Percentiles rank a stretch among this genome's conserved stretches.
These are phyloP conservation scores for Wallemia mellicola DNA, from an alignment of 1,284 basidiomycete species.

Conservation along the genomic window DNA sequence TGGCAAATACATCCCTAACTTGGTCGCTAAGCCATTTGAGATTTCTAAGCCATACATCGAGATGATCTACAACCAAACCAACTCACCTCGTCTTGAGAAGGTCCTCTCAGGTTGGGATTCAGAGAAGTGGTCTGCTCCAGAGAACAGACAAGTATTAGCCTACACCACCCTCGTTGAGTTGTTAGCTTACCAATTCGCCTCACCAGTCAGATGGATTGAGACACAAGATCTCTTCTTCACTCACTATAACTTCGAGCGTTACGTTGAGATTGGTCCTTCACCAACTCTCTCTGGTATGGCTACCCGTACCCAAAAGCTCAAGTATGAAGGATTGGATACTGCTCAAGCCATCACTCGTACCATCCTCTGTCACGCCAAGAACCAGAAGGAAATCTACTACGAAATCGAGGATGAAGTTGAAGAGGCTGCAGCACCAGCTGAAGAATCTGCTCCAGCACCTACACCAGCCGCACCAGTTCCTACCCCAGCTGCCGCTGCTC, in stretches of 20 bases:
- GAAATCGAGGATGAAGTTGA: constrained; percentile 63
- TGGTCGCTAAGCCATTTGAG: constrained; percentile 80
- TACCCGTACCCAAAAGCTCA: constrained; percentile 70
- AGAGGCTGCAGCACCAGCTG: constrained; percentile 19
- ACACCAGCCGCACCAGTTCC: constrained; percentile 18
- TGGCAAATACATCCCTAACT: constrained; percentile 87
- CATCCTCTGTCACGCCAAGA: constrained; percentile 80
- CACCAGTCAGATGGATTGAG: constrained; percentile 93
- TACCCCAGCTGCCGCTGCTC: constrained; percentile 20
- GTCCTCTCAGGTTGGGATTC: constrained; percentile 77
- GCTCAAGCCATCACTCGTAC: constrained; percentile 46
- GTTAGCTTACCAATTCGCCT: constrained; percentile 78
- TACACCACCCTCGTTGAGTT: constrained; percentile 89
- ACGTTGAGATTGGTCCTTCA: constrained; percentile 85
- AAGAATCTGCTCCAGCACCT: constrained; percentile 13
- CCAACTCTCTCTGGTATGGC: constrained; percentile 95
- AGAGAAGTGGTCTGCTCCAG: constrained; percentile 52
- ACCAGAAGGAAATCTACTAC: constrained; percentile 90
- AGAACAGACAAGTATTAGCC: constrained; percentile 67
- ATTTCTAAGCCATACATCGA: constrained; percentile 72
- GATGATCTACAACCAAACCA: constrained; percentile 78
- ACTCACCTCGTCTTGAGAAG: constrained; percentile 71
- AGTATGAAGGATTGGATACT: constrained; percentile 73
- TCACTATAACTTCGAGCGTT: constrained; percentile 64
- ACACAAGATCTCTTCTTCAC: constrained; percentile 85